Evolutionary conservation across 176 grass and related monocot species (phyloP).

Genomic region (Oryza rufipogon): DNA sequence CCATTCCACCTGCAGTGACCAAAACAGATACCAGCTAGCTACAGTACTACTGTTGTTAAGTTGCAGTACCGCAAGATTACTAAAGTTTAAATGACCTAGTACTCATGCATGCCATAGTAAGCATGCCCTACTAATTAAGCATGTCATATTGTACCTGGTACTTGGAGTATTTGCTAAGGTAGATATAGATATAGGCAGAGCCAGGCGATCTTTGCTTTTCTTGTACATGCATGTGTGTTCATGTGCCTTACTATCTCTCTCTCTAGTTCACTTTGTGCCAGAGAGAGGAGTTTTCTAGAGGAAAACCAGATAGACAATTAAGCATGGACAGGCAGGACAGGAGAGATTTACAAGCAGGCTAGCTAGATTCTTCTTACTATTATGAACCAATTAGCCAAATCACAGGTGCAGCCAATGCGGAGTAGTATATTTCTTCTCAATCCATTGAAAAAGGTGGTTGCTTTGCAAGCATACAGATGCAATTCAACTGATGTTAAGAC

Average conservation of each 20-base stretch:
- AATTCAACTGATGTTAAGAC: background rate
- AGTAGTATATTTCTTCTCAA: background rate
- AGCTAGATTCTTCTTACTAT: no score
- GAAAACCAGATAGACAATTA: background rate
- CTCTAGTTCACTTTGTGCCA: background rate
- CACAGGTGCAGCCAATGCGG: background rate
- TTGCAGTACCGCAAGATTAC: background rate
- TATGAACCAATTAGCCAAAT: background rate
- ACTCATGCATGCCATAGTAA: background rate
- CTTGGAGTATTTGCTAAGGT: conserved; percentile 5
- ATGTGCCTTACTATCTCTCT: background rate
- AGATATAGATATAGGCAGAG: background rate
- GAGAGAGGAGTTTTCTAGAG: background rate
- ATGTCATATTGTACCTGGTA: background rate
- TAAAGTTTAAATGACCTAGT: background rate
- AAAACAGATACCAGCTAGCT: background rate
- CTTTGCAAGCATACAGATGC: background rate
- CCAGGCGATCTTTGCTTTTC: background rate
- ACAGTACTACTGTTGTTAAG: background rate
- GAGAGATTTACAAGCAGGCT: background rate
- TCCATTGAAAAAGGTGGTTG: background rate
- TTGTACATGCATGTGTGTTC: background rate
- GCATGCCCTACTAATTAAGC: background rate
- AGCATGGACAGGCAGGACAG: background rate
- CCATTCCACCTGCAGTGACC: background rate